These are phyloP conservation scores for Dovyalis caffra DNA, from an alignment of 345 rosid genomes.

Conservation along the genomic window DNA sequence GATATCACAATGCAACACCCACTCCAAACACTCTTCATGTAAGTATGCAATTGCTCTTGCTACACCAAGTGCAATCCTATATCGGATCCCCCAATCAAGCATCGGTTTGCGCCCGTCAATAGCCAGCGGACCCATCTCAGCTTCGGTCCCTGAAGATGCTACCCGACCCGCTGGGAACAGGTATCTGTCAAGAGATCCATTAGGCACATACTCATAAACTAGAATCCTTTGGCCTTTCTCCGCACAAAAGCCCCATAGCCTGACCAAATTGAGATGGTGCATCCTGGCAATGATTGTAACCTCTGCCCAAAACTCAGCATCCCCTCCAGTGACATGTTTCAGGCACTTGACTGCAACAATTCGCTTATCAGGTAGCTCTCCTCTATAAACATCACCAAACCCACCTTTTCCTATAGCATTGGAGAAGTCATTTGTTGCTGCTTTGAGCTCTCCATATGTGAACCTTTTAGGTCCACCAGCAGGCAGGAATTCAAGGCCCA, in stretches of 20 bases:
- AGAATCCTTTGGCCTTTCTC: constrained; percentile 34
- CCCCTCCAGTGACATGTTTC: constrained; percentile 58
- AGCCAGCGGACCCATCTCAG: constrained; percentile 16
- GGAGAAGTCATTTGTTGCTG: constrained; percentile 52
- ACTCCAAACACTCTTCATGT: constrained; percentile 36
- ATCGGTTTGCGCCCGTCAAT: constrained; percentile 15
- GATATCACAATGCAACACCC: constrained; percentile 37
- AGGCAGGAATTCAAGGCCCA: constrained; percentile 65
- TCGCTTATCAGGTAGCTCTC: constrained; percentile 55
- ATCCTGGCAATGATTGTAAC: constrained; percentile 34
- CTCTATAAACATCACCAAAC: constrained; percentile 66
- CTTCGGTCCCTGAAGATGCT: neutral
- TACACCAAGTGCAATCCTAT: constrained; percentile 30
- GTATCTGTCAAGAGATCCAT: constrained; percentile 31
- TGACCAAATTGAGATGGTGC: constrained; percentile 36
- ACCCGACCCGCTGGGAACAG: constrained; percentile 32
- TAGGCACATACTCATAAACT: constrained; percentile 34
- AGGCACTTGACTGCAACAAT: constrained; percentile 65
- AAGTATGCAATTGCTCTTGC: constrained; percentile 35
- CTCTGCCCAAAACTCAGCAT: constrained; percentile 39
- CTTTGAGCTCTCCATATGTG: constrained; percentile 50
- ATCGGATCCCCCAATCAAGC: constrained; percentile 35
- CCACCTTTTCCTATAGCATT: constrained; percentile 59
- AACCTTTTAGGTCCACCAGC: constrained; percentile 70
- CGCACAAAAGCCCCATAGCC: constrained; percentile 36